Conservation (phyloP, 2,329 filamentous ascomycete species). For the Gnomoniopsis sp. region DNA sequence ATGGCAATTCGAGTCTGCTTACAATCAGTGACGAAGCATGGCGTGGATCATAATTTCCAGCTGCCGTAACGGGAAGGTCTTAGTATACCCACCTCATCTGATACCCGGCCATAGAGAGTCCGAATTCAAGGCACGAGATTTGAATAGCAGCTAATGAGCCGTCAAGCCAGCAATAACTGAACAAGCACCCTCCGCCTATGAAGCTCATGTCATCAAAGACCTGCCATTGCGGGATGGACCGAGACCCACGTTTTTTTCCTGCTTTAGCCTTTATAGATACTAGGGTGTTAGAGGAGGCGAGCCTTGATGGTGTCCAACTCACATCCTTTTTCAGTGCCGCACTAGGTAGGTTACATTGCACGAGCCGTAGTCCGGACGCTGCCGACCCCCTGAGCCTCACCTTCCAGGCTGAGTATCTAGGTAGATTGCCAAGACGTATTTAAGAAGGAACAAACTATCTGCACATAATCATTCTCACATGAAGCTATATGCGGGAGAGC, state of each 20-base stretch:
- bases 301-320: background rate
- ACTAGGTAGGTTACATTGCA: constrained; percentile 6
- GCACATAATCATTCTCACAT: background rate
- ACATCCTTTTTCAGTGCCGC: background rate
- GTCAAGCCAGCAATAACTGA: background rate
- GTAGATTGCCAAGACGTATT: background rate
- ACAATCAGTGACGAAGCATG: constrained; percentile 2
- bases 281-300: background rate
- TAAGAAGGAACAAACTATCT: background rate
- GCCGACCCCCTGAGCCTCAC: background rate
- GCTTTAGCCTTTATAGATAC: no score
- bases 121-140: background rate
- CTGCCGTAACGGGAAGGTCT: constrained; percentile 16
- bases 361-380: background rate
- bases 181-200: background rate
- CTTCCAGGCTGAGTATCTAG: background rate
- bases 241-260: background rate
- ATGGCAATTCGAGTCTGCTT: background rate
- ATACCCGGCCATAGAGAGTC: background rate
- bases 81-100: background rate
- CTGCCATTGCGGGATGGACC: constrained; percentile 5
- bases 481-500: background rate
- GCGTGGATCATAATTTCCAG: background rate
- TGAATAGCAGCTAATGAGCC: background rate
- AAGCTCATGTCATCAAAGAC: background rate